Evolutionary conservation across 2,329 filamentous ascomycete species (phyloP).

Genomic region (Fusarium hainanense): DNA sequence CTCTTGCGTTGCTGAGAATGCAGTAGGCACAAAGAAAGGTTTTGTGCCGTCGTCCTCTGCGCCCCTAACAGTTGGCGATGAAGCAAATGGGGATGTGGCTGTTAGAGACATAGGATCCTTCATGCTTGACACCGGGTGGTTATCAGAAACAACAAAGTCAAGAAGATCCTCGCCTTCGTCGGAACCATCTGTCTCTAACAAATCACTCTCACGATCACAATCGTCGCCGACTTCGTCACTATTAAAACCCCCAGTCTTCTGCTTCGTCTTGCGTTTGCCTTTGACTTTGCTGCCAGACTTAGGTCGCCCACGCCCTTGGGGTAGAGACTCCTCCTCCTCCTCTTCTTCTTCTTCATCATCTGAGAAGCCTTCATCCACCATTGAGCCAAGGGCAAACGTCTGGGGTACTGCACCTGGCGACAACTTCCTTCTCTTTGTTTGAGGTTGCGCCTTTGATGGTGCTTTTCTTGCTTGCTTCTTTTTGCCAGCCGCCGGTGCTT

Average conservation of each 20-base stretch:
- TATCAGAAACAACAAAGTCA: slow-evolving; percentile 67
- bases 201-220: slow-evolving; percentile 61
- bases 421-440: slow-evolving; percentile 40
- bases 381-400: slow-evolving; percentile 23
- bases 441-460: slow-evolving; percentile 23
- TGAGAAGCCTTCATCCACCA: slow-evolving; percentile 29
- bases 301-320: slow-evolving; percentile 22
- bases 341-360: slow-evolving; percentile 26
- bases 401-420: slow-evolving; percentile 17
- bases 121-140: slow-evolving; percentile 55
- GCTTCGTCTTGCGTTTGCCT: slow-evolving; percentile 40
- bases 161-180: slow-evolving; percentile 63
- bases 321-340: slow-evolving; percentile 32
- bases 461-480: slow-evolving; percentile 29
- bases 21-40: slow-evolving; percentile 54
- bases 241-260: slow-evolving; percentile 49
- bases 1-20: slow-evolving; percentile 55
- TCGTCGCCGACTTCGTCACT: slow-evolving; percentile 64
- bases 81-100: slow-evolving; percentile 34
- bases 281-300: slow-evolving; percentile 37
- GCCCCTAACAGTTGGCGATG: slow-evolving; percentile 34
- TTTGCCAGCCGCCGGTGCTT: slow-evolving; percentile 8
- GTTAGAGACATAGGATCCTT: slow-evolving; percentile 48
- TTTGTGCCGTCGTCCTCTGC: slow-evolving; percentile 30
- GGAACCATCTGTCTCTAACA: slow-evolving; percentile 59